Evolutionary conservation across 139 green algal genomes (phyloP), one percentile per base, ranked within the genome.

Genomic region (Ettlia oleoabundans): DNA sequence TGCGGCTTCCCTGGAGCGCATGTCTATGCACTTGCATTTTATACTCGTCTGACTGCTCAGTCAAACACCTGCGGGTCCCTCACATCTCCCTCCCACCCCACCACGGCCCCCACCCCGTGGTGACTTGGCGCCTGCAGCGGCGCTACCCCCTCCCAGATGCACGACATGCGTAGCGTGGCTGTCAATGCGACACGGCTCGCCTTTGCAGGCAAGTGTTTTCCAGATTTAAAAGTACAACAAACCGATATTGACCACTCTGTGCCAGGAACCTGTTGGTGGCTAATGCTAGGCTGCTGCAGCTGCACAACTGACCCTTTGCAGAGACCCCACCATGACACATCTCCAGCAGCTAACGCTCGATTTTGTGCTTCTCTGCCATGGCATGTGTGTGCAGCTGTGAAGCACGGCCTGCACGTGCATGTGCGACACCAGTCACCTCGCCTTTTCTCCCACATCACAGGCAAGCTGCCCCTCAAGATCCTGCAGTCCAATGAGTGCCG

Each of bases 121-220:
- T n/a, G n/a, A n/a, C n/a, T n/a, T n/a, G n/a, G 33, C 42, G 10
- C 55, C 30, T 82, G 81, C 84, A 88, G 85, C 42, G 55, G 80
- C 19, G 28, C 71, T 4, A 53, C 38, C 19, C 87, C 85, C 1
- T 78, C 78, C 7, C 38, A 81, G 30, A 70, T 91, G 72, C 82
- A 86, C 66, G 87, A 91, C 76, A 81, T 91, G 43, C 85, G 87
- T 32, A 84, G 69, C 47, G 83, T 85, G 47, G 70, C 62, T 35
- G 85, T 91, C 55, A 91, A 91, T 66, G 86, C 85, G 40, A 69
- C 77, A 2, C 82, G 85, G 22, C 78, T 91, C 47, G 82, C 87
- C 2, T 69, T 70, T 32, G 65, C 73, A 69, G 38, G 73, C 63
- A 28, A 9, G 71, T 83, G 1, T 58, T 10, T 58, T 10, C 47